phyloP scores from a whole-genome alignment of 2,329 filamentous ascomycete species.

The Plectosphaerella cucumerina region DNA sequence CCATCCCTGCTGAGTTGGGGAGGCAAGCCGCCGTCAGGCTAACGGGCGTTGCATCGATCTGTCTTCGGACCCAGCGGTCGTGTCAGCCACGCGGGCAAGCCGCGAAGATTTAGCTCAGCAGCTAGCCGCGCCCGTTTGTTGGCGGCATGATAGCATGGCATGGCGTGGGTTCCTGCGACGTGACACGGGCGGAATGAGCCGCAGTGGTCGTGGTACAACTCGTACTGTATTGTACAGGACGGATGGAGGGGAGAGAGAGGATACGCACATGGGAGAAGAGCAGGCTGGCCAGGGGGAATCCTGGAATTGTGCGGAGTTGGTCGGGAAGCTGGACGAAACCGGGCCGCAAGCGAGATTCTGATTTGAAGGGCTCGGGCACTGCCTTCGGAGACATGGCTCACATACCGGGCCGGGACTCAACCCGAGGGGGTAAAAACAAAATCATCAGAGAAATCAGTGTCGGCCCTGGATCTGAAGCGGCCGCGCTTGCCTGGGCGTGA shows the following conservation, averaged over 20 bases:
- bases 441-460: too few relatives aligned
- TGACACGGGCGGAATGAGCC: neutral
- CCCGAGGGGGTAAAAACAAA: neutral
- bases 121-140: neutral
- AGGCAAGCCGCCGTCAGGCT: neutral
- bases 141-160: neutral
- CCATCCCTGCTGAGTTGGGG: neutral
- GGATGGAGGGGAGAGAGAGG: too few relatives aligned
- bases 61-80: neutral
- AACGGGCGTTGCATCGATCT: neutral
- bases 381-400: neutral
- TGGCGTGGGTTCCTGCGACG: neutral
- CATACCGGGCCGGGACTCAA: neutral
- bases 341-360: too few relatives aligned
- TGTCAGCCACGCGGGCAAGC: neutral
- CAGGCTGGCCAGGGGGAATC: too few relatives aligned
- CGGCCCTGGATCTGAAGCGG: neutral
- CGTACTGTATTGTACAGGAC: too few relatives aligned
- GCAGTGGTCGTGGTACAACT: neutral
- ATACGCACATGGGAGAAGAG: too few relatives aligned
- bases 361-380: too few relatives aligned
- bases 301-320: too few relatives aligned
- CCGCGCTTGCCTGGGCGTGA: neutral
- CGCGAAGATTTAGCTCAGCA: neutral
- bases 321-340: too few relatives aligned